Evolutionary conservation across 139 green algal species (phyloP), one percentile per base, ranked within the genome.

Genomic region (Coccomyxa sp.): DNA sequence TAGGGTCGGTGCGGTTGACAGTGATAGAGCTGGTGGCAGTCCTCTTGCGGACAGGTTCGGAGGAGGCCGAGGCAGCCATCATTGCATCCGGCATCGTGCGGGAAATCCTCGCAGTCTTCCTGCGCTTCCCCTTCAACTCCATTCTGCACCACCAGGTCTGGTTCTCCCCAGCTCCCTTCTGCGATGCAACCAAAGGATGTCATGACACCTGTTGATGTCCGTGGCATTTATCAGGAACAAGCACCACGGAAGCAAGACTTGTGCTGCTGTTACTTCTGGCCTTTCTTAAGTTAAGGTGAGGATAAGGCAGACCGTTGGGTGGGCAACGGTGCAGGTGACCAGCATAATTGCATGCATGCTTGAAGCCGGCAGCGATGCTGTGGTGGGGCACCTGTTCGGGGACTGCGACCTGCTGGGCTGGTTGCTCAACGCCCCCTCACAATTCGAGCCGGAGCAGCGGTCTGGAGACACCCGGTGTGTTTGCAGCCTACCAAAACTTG

Each of bases 61-160:
- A 87, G 0, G 71, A 67, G 7, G 93, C 91, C 10, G 91, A 95
- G 78, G 71, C 82, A 7, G 90, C 88, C 0, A 74, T 97, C 10
- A 87, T 96, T 13, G 67, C 77, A 14, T 85, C 88, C 16, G 83
- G 80, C 57, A 31, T 79, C 38, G 75, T 98, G 31, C 83, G 85
- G 13, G 57, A 84, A 11, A 92, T 89, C 85, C 86, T 97, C 82
- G 79, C 92, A 59, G 91, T 98, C 28, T 94, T 98, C 60, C 79
- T 89, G 71, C 75, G 77, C 18, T 96, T 93, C 85, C 95, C 95
- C 45, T 98, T 98, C 93, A 97, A 98, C 89, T 97, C 96, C 86
- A 87, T 94, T 63, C 87, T 98, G 84, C 95, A 98, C 84, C 91
- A 93, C 81, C 89, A 91, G 51, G 92, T 96, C 18, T 80, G 85